A percentile compares a stretch with the other conserved stretches of the same genome.
Evolutionary conservation across 139 green algal genomes (phyloP).

Genomic region (Mesotaenium endlicherianum): DNA sequence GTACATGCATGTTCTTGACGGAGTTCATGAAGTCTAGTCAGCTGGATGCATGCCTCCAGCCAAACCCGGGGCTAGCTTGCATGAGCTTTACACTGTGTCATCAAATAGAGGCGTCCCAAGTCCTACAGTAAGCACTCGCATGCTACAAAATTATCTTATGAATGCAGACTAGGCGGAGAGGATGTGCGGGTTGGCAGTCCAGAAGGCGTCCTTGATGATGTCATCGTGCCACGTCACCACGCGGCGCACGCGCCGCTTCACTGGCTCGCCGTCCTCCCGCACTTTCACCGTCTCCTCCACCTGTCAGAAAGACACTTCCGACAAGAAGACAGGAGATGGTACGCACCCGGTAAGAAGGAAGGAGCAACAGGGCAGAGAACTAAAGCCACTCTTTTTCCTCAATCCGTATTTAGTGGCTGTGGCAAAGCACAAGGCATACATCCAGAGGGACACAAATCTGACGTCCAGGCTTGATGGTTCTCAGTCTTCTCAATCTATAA

Average conservation of each 20-base stretch:
- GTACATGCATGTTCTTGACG: too few species aligned
- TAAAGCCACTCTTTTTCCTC: not conserved
- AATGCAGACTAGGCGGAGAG: too few species aligned
- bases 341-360: not conserved
- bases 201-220: slow-evolving; percentile 85
- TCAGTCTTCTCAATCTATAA: too few species aligned
- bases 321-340: not conserved
- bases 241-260: slow-evolving; percentile 53
- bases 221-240: slow-evolving; percentile 72
- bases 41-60: too few species aligned
- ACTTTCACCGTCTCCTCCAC: slow-evolving; percentile 54
- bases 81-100: too few species aligned
- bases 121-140: too few species aligned
- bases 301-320: slow-evolving; percentile 16
- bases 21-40: too few species aligned
- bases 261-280: slow-evolving; percentile 61
- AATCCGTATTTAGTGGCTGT: too few species aligned
- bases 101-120: too few species aligned
- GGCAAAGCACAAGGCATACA: not conserved
- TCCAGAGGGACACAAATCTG: not conserved
- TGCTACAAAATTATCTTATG: too few species aligned
- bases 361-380: not conserved
- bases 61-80: too few species aligned
- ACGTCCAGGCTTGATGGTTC: not conserved
- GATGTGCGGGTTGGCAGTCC: slow-evolving; percentile 67